phyloP scores from a whole-genome alignment of 2,329 filamentous ascomycete genomes.

The Herpotrichia juniperi region DNA sequence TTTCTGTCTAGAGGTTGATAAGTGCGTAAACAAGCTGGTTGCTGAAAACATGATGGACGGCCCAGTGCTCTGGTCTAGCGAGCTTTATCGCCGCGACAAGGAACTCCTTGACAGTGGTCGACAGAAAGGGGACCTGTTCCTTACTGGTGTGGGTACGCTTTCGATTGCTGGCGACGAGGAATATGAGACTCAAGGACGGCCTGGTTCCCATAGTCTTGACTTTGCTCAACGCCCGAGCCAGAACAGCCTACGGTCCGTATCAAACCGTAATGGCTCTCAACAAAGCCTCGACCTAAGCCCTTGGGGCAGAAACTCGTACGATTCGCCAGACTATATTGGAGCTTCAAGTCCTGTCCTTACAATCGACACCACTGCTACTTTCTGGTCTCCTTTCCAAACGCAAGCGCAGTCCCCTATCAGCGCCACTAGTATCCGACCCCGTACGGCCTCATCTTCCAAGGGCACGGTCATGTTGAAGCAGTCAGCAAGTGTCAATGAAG shows the following conservation, averaged over 20 bases:
- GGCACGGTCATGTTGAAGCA: constrained; percentile 68
- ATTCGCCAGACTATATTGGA: constrained; percentile 75
- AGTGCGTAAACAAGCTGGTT: constrained; percentile 82
- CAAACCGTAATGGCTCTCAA: constrained; percentile 69
- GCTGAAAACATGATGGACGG: constrained; percentile 84
- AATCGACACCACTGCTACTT: constrained; percentile 77
- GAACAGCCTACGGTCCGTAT: constrained; percentile 64
- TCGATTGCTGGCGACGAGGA: constrained; percentile 56
- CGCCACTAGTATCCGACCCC: constrained; percentile 66
- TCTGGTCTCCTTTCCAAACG: constrained; percentile 87
- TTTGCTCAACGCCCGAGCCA: constrained; percentile 59
- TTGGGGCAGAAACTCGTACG: constrained; percentile 68
- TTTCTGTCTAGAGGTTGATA: constrained; percentile 88
- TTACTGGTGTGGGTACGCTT: constrained; percentile 54
- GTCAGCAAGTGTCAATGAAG: constrained; percentile 63
- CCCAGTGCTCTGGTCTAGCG: constrained; percentile 90
- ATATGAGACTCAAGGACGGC: constrained; percentile 46
- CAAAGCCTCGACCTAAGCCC: constrained; percentile 73
- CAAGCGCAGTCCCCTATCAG: constrained; percentile 68
- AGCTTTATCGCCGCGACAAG: constrained; percentile 82
- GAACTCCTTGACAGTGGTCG: constrained; percentile 60
- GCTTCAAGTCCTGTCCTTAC: constrained; percentile 70
- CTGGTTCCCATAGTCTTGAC: constrained; percentile 50
- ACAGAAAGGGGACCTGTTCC: constrained; percentile 56
- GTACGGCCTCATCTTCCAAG: constrained; percentile 70